A percentile compares a stretch with the other conserved stretches of the same genome.
These are phyloP conservation scores for Saccharomycopsis microspora DNA, from an alignment of 805 yeast genomes.

Conservation along the genomic window DNA sequence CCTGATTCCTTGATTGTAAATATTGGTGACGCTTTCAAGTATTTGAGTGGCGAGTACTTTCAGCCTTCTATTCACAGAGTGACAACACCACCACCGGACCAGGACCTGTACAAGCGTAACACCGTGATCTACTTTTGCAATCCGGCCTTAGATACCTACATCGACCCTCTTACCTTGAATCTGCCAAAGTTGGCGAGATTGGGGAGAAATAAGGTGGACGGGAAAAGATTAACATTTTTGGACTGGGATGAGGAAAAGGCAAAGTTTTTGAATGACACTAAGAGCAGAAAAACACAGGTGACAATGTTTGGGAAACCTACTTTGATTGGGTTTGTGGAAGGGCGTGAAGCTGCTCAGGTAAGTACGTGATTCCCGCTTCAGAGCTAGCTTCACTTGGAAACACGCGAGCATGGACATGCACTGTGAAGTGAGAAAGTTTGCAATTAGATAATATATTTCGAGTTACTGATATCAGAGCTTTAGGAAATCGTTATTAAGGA, in stretches of 20 bases:
- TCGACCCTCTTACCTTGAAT: slow-evolving; percentile 30
- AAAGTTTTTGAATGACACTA: slow-evolving; percentile 28
- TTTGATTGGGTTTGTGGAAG: slow-evolving; percentile 7
- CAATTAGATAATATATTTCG: too few relatives aligned
- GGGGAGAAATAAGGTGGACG: slow-evolving; percentile 23
- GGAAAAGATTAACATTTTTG: slow-evolving; percentile 28
- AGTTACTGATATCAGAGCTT: too few relatives aligned
- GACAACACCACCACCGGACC: slow-evolving; percentile 35
- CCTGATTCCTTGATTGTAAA: slow-evolving; percentile 29
- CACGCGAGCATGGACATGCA: too few relatives aligned
- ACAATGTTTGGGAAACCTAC: slow-evolving; percentile 14
- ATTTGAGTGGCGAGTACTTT: slow-evolving; percentile 34
- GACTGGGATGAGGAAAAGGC: slow-evolving; percentile 39
- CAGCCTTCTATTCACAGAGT: slow-evolving; percentile 38
- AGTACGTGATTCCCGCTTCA: too few relatives aligned
- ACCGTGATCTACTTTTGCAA: slow-evolving; percentile 33
- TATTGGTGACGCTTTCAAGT: slow-evolving; percentile 31
- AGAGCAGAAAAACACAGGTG: slow-evolving; percentile 2
- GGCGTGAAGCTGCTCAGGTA: too few relatives aligned
- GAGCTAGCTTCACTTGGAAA: too few relatives aligned
- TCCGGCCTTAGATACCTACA: slow-evolving; percentile 25
- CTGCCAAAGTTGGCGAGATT: slow-evolving; percentile 28
- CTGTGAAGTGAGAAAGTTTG: too few relatives aligned
- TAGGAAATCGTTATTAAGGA: too few relatives aligned
- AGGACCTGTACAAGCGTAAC: slow-evolving; percentile 25